A percentile compares a stretch with the other conserved stretches of the same genome.
These are phyloP conservation scores for Pythium monospermum DNA, from an alignment of 352 stramenopile genomes.

Conservation along the genomic window DNA sequence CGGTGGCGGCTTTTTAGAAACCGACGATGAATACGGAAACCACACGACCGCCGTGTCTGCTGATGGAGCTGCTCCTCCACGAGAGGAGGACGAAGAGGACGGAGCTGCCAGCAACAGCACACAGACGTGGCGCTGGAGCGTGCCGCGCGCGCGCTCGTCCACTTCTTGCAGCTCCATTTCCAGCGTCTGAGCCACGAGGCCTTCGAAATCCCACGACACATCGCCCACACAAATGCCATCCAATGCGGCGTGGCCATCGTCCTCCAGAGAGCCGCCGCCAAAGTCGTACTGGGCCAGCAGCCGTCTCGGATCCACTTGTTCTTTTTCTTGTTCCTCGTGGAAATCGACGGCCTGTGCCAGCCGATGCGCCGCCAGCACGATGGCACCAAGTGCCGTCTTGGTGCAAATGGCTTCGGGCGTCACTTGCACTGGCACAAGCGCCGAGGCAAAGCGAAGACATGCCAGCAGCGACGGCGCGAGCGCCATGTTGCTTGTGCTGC, in stretches of 20 bases:
- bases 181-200: constrained; percentile 35
- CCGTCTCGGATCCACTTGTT: background rate
- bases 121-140: constrained; percentile 23
- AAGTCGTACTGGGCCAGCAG: constrained; percentile 6
- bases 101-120: constrained; percentile 26
- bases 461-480: constrained; percentile 28
- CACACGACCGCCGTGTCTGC: constrained; percentile 37
- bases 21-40: constrained; percentile 20
- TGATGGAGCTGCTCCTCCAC: background rate
- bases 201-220: constrained; percentile 57
- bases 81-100: background rate
- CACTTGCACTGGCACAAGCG: constrained; percentile 22
- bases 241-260: constrained; percentile 11
- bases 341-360: constrained; percentile 45
- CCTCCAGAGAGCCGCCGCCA: no score
- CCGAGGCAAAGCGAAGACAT: constrained; percentile 41
- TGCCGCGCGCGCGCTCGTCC: constrained; percentile 25
- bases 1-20: background rate
- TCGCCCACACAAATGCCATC: constrained; percentile 41
- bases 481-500: constrained; percentile 2
- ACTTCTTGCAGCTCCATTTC: constrained; percentile 62
- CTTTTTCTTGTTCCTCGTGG: no score
- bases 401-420: constrained; percentile 32
- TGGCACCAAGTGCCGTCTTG: constrained; percentile 37
- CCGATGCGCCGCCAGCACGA: constrained; percentile 54